These are phyloP conservation scores for Petrea volubilis DNA, from an alignment of 257 asterid genomes.

Conservation along the genomic window DNA sequence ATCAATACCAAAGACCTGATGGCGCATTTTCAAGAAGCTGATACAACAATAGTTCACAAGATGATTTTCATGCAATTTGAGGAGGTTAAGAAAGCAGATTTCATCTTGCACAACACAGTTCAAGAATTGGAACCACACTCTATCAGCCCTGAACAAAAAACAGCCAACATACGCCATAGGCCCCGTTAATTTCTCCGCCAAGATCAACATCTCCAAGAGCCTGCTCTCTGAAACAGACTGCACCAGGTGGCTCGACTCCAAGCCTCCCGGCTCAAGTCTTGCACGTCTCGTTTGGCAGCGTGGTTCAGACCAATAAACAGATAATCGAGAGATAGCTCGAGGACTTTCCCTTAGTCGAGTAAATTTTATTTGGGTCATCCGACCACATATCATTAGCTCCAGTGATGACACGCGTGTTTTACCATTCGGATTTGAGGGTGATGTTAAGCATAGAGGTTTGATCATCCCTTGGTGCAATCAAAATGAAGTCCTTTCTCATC, in stretches of 20 bases:
- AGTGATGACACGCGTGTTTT: slow-evolving; percentile 20
- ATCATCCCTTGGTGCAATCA: slow-evolving; percentile 51
- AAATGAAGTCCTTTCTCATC: slow-evolving; percentile 26
- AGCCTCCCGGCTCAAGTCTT: slow-evolving; percentile 50
- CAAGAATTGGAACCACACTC: slow-evolving; percentile 53
- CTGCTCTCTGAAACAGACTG: slow-evolving; percentile 45
- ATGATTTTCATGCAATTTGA: slow-evolving; percentile 27
- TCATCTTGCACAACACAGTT: slow-evolving; percentile 57
- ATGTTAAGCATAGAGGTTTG: slow-evolving; percentile 32
- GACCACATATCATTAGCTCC: slow-evolving; percentile 38
- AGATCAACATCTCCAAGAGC: slow-evolving; percentile 27
- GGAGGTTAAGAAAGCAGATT: slow-evolving; percentile 48
- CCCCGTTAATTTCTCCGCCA: slow-evolving; percentile 29
- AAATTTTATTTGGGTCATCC: slow-evolving; percentile 60
- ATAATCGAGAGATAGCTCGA: slow-evolving; percentile 43
- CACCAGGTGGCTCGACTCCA: slow-evolving; percentile 48
- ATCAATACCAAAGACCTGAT: slow-evolving; percentile 43
- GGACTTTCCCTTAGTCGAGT: slow-evolving; percentile 52
- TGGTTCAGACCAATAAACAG: slow-evolving; percentile 24
- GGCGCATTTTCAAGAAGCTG: slow-evolving; percentile 38
- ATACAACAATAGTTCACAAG: slow-evolving; percentile 7
- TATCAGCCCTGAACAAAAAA: slow-evolving; percentile 36
- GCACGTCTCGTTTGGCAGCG: slow-evolving; percentile 66
- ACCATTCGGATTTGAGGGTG: slow-evolving; percentile 24
- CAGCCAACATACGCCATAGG: slow-evolving; percentile 54